These are phyloP conservation scores for Suhomyces emberorum DNA, from an alignment of 805 yeast species.

Conservation along the genomic window DNA sequence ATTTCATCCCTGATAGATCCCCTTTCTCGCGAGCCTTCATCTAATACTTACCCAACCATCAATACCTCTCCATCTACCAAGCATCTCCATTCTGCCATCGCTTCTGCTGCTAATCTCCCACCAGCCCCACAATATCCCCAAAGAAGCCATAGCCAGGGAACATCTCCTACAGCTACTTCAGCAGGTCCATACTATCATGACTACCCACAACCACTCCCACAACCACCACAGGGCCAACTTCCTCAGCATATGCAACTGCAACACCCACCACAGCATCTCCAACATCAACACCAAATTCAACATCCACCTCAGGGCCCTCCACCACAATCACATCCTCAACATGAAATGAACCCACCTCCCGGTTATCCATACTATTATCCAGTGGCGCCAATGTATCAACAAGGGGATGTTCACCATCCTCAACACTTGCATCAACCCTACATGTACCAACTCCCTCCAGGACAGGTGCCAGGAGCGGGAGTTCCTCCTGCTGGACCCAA, in stretches of 20 bases:
- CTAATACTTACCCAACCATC: conserved; percentile 2
- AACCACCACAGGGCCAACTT: conserved; percentile 1
- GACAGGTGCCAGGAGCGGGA: conserved; percentile 2
- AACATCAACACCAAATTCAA: not conserved
- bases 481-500: not conserved
- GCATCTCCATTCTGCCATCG: not conserved
- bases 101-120: conserved; percentile 3
- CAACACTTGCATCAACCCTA: conserved; percentile 2
- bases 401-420: conserved; percentile 1
- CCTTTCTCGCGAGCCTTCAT: conserved; percentile 2
- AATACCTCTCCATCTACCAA: conserved; percentile 2
- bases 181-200: conserved; percentile 1
- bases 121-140: conserved; percentile 4
- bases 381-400: conserved; percentile 4
- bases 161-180: conserved; percentile 1
- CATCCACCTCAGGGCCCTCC: not conserved
- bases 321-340: not conserved
- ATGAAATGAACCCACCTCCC: conserved; percentile 6
- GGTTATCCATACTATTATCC: conserved; percentile 5
- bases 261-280: not conserved
- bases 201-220: conserved; percentile 3
- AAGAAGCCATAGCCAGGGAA: conserved; percentile 3
- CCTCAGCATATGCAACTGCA: not conserved
- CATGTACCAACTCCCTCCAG: conserved; percentile 3
- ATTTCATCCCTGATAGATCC: conserved; percentile 6